Conservation (phyloP, 768 basidiomycete species). For the Termitomyces titanicus region DNA sequence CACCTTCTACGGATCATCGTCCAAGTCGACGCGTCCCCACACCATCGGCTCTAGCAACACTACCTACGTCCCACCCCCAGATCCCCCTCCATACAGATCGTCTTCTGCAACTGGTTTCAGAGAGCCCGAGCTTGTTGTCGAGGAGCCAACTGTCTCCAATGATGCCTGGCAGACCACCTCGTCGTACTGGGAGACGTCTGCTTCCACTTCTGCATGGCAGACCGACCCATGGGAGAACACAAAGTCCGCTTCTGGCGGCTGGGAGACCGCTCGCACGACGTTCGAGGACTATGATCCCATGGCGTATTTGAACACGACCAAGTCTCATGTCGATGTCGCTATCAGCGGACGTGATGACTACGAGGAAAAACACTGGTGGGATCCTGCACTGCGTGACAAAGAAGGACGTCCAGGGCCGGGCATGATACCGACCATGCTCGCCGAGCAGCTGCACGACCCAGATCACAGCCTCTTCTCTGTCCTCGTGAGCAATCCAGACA, state of each 20-base stretch:
- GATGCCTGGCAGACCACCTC: conserved; percentile 5
- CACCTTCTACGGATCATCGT: conserved; percentile 33
- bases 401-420: conserved; percentile 64
- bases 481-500: conserved; percentile 29
- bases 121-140: conserved; percentile 53
- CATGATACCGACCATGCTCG: conserved; percentile 63
- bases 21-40: conserved; percentile 31
- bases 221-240: background rate
- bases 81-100: conserved; percentile 34
- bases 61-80: conserved; percentile 30
- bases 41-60: conserved; percentile 43
- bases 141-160: conserved; percentile 25
- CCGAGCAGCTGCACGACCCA: conserved; percentile 65
- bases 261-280: conserved; percentile 12
- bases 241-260: conserved; percentile 6
- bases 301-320: conserved; percentile 17
- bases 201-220: background rate
- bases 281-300: conserved; percentile 14
- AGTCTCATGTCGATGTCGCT: conserved; percentile 25
- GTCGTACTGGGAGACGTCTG: background rate
- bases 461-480: conserved; percentile 72
- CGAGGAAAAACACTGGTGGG: conserved; percentile 74
- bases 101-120: conserved; percentile 36
- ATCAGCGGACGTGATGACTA: conserved; percentile 59
- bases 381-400: conserved; percentile 40